Evolutionary conservation across 345 rosid species (phyloP).

Genomic region (Eucalyptus sideroxylon): DNA sequence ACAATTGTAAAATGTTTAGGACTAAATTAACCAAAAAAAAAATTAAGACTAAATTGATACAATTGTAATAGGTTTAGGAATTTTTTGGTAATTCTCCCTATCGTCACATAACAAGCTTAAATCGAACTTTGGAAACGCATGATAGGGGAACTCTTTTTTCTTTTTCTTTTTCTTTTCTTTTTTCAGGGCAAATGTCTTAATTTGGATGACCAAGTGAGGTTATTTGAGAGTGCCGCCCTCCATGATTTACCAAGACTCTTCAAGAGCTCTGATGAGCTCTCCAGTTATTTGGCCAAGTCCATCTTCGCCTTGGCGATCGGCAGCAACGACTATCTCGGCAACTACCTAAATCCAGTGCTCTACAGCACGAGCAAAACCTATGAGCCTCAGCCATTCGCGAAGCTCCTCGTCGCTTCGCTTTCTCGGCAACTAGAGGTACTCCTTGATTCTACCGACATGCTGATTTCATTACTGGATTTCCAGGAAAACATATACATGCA

Average conservation of each 20-base stretch:
- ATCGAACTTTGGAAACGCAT: not conserved
- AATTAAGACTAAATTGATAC: accelerated
- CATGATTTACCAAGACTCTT: not conserved
- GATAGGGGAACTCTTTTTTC: not conserved
- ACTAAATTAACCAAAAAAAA: no score
- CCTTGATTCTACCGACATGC: not conserved
- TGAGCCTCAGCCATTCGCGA: constrained; percentile 11
- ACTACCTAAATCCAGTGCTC: not conserved
- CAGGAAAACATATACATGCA: not conserved
- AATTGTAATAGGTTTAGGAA: no score
- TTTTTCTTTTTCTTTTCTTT: accelerated
- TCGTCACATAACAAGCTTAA: accelerated
- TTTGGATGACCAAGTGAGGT: constrained; percentile 20
- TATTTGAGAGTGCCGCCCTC: constrained; percentile 6
- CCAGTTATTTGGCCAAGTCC: constrained; percentile 17
- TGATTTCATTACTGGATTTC: not conserved
- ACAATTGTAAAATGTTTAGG: no score
- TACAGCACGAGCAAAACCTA: not conserved
- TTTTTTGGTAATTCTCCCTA: no score
- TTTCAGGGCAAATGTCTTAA: constrained; percentile 34
- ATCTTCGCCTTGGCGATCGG: constrained; percentile 15
- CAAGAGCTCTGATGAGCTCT: not conserved
- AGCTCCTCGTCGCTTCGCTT: not conserved
- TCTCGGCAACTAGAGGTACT: not conserved
- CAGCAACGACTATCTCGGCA: constrained; percentile 27